These are phyloP conservation scores for Fusarium annulatum DNA, from an alignment of 2,329 filamentous ascomycete species.

Conservation along the genomic window DNA sequence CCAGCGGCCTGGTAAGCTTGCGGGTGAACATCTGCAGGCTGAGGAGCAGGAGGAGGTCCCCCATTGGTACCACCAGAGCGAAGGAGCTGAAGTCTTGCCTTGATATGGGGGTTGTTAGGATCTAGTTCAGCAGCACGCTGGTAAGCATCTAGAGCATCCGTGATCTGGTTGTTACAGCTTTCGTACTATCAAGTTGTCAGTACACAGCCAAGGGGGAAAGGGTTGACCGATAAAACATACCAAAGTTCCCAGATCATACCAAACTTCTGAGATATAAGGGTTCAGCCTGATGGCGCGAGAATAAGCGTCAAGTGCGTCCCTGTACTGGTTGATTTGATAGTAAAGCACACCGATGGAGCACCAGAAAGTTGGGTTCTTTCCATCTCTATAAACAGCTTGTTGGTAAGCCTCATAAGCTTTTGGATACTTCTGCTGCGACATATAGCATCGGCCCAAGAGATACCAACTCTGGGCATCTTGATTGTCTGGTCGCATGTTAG, in stretches of 20 bases:
- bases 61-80: conserved; percentile 82
- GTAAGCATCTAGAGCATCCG: conserved; percentile 95
- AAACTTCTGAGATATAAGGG: conserved; percentile 98
- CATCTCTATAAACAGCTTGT: conserved; percentile 97
- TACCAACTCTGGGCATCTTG: conserved; percentile 99
- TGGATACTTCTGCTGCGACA: conserved; percentile 99
- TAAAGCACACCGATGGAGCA: conserved; percentile 99
- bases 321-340: conserved; percentile 99
- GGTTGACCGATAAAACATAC: conserved; percentile 63
- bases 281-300: conserved; percentile 96
- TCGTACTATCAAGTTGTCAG: conserved; percentile 76
- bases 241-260: conserved; percentile 97
- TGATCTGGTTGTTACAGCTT: conserved; percentile 98
- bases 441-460: conserved; percentile 95
- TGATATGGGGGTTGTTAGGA: conserved; percentile 93
- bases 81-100: conserved; percentile 89
- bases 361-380: conserved; percentile 98
- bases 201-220: background rate
- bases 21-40: conserved; percentile 95
- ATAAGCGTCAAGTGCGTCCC: conserved; percentile 96
- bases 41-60: conserved; percentile 79
- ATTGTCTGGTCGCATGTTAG: conserved; percentile 72
- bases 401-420: conserved; percentile 99
- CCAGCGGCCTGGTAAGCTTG: conserved; percentile 89
- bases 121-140: conserved; percentile 94